Evolutionary conservation across 176 grass and related monocot species (phyloP).

Genomic region (Lolium perenne): DNA sequence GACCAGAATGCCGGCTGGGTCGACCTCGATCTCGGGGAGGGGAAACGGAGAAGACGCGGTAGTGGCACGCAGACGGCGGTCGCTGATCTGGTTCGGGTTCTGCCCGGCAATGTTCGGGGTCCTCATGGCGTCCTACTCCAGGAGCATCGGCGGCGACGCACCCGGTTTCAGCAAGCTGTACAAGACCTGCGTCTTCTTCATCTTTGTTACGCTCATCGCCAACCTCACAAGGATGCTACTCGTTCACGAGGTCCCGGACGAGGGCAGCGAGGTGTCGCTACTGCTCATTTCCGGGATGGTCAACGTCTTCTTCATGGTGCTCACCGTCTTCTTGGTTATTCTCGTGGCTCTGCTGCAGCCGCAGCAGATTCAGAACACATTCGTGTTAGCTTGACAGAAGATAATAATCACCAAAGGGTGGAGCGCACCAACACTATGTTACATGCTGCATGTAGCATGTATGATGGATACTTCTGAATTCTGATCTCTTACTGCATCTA

Average conservation of each 20-base stretch:
- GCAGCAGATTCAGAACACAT: conserved; percentile 29
- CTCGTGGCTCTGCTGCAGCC: conserved; percentile 26
- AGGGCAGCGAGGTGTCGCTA: not conserved
- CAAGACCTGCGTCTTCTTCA: conserved; percentile 23
- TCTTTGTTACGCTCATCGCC: conserved; percentile 20
- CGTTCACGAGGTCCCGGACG: conserved; percentile 7
- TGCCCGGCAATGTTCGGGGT: conserved; percentile 16
- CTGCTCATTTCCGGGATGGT: conserved; percentile 18
- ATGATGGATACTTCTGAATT: too few species aligned
- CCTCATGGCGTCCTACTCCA: conserved; percentile 35
- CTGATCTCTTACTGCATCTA: too few species aligned
- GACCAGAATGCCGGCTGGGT: not conserved
- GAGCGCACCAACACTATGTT: too few species aligned
- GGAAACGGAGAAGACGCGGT: not conserved
- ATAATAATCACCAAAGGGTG: not conserved
- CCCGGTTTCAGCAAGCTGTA: conserved; percentile 4
- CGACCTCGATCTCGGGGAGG: not conserved
- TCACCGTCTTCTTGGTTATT: conserved; percentile 21
- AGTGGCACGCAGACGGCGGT: conserved; percentile 5
- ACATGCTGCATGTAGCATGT: too few species aligned
- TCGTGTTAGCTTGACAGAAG: conserved; percentile 1
- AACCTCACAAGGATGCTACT: conserved; percentile 19
- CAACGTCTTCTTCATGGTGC: conserved; percentile 14
- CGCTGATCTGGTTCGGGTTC: conserved; percentile 25
- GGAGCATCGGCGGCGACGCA: not conserved